Percentiles rank a stretch among this genome's conserved stretches.
phyloP scores from a whole-genome alignment of 192 early-diverging fungal genomes.

The Podila minutissima region DNA sequence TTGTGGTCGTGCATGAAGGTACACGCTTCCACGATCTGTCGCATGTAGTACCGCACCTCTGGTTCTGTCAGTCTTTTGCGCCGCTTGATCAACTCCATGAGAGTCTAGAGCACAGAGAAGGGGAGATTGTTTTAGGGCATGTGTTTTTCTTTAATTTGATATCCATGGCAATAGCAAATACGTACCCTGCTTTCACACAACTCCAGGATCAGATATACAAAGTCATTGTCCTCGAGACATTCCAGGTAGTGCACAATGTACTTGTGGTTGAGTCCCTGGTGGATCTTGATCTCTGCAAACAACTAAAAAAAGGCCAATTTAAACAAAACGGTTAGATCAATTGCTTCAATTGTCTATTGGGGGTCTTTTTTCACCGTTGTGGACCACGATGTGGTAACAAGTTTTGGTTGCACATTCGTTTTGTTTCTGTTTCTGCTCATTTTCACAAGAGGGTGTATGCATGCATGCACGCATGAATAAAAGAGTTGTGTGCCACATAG shows the following conservation, averaged over 20 bases:
- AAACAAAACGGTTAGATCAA: background rate
- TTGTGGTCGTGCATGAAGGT: constrained; percentile 81
- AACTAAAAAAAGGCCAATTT: constrained; percentile 49
- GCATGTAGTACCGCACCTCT: constrained; percentile 90
- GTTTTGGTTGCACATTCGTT: background rate
- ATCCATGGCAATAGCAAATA: background rate
- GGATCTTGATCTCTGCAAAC: constrained; percentile 83
- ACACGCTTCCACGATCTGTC: constrained; percentile 82
- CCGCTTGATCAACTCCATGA: constrained; percentile 83
- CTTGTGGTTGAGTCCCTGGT: constrained; percentile 74
- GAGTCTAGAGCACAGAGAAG: constrained; percentile 64
- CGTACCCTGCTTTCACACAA: constrained; percentile 86
- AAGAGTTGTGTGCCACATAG: background rate
- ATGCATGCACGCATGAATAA: background rate
- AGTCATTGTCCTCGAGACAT: constrained; percentile 88
- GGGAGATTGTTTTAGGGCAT: background rate
- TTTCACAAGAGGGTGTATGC: background rate
- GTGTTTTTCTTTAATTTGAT: background rate
- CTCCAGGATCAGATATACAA: constrained; percentile 93
- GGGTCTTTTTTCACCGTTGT: no score
- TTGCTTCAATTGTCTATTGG: no score
- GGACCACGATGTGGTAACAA: background rate
- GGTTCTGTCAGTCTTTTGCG: constrained; percentile 86
- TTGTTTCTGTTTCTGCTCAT: background rate
- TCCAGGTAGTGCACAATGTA: constrained; percentile 84